Percentiles rank a stretch among this genome's conserved stretches.
Evolutionary conservation across 345 rosid species (phyloP).

Genomic region (Punica granatum): DNA sequence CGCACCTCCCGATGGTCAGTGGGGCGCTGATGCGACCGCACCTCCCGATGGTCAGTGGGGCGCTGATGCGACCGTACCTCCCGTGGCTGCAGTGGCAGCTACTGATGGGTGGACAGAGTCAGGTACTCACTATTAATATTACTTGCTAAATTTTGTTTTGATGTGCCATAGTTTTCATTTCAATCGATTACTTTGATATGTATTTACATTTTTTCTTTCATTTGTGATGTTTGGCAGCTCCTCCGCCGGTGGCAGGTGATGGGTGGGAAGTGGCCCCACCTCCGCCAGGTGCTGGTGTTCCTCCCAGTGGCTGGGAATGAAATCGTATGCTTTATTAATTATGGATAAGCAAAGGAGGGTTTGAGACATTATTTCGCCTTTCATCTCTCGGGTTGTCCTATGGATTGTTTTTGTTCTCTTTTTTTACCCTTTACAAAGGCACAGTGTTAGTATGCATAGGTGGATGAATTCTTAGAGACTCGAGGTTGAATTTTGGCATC

Average conservation of each 20-base stretch:
- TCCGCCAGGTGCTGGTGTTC: background rate
- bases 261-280: conserved; percentile 50
- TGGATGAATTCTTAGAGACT: too few relatives aligned
- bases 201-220: background rate
- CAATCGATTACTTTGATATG: background rate
- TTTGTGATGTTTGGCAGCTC: background rate
- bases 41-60: conserved; percentile 58
- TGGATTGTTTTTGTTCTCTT: too few relatives aligned
- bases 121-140: background rate
- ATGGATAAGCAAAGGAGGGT: background rate
- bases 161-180: background rate
- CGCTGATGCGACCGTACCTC: conserved; percentile 33
- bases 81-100: conserved; percentile 55
- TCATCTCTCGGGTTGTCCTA: too few relatives aligned
- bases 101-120: conserved; percentile 31
- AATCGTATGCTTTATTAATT: background rate
- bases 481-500: too few relatives aligned
- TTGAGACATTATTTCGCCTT: too few relatives aligned
- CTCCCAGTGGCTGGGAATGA: conserved; percentile 35
- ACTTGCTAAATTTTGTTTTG: background rate
- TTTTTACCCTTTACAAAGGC: too few relatives aligned
- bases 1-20: conserved; percentile 42
- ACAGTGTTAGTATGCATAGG: background rate
- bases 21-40: conserved; percentile 46
- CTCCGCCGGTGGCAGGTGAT: conserved; percentile 10